A percentile compares a stretch with the other conserved stretches of the same genome.
phyloP scores from a whole-genome alignment of 768 basidiomycete species.

The Tulasnella sp. region DNA sequence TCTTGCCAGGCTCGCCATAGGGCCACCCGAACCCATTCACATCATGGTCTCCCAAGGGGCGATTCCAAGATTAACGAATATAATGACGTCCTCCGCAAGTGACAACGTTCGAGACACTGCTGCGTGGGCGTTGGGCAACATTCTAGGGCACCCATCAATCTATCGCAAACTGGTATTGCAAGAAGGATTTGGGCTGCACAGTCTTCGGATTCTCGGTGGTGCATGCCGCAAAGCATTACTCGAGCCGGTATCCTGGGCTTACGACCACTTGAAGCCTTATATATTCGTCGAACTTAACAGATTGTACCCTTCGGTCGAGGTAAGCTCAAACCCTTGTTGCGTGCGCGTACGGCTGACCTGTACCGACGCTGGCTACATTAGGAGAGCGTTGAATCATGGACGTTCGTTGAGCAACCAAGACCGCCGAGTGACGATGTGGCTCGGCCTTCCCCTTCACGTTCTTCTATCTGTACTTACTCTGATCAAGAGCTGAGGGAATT shows the following conservation, averaged over 20 bases:
- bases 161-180: not conserved
- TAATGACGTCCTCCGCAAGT: not conserved
- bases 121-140: not conserved
- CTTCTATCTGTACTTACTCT: not conserved
- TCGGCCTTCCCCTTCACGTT: not conserved
- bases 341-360: no score
- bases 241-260: not conserved
- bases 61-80: not conserved
- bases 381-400: not conserved
- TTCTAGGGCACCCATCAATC: not conserved
- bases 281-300: not conserved
- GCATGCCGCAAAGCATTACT: not conserved
- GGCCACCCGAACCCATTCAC: not conserved
- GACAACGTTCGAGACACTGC: not conserved
- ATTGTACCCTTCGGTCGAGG: not conserved
- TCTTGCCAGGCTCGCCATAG: not conserved
- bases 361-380: not conserved
- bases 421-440: not conserved
- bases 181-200: not conserved
- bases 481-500: not conserved
- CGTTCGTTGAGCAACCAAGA: not conserved
- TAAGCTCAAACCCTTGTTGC: no score
- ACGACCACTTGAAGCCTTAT: not conserved
- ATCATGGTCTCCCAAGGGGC: not conserved
- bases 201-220: not conserved